Base-by-base conservation (phyloP, 768 basidiomycete species). In the Leucogyrophana mollusca region DNA sequence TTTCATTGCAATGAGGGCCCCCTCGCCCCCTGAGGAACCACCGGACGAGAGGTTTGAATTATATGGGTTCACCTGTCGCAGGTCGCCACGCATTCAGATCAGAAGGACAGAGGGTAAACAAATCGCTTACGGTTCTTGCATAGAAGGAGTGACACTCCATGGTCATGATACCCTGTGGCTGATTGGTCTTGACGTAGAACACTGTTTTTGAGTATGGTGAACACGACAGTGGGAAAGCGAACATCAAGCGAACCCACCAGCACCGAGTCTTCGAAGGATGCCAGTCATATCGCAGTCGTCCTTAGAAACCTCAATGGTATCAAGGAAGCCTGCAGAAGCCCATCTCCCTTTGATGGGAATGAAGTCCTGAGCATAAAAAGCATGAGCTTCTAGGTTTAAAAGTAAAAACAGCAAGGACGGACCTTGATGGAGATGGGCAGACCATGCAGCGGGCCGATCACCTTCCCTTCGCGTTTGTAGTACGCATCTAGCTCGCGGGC, bases 11-110 rank as follows among this genome's bases (percentile, higher is more conserved):
- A 79, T 43, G 1, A 79, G 54, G 0, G 79, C 75, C 4, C 69
- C 66, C 55, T 78, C 79, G 24, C 79, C 79, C 6, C 79, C 79
- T 2, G 73, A 73, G 9, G 76, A 77, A 16, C 79, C 79, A 14
- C 79, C 79, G 1, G 69, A 56, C 0, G 72, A 74, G 18, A 77
- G 56, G 9, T 60, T 40, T 1, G 68, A 60, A 50, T 78, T 77
- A 57, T 63, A 57, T 0, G 79, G 79, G 47, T 80, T 77, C 22
- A 65, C 53, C 36, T 77, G 62, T 34, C n/a, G n/a, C 59, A n/a
- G 13, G 27, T 30, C 13, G 6, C 13, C 27, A 6, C 6, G 27
- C 13, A 30, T 30, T 30, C 7, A 30, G 13, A 7, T 30, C 7
- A 30, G 13, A 7, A 13, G 55, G 43, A 58, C 14, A n/a, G 33